phyloP scores from a whole-genome alignment of 179 eudicot genomes.

The Pouteria campechiana region DNA sequence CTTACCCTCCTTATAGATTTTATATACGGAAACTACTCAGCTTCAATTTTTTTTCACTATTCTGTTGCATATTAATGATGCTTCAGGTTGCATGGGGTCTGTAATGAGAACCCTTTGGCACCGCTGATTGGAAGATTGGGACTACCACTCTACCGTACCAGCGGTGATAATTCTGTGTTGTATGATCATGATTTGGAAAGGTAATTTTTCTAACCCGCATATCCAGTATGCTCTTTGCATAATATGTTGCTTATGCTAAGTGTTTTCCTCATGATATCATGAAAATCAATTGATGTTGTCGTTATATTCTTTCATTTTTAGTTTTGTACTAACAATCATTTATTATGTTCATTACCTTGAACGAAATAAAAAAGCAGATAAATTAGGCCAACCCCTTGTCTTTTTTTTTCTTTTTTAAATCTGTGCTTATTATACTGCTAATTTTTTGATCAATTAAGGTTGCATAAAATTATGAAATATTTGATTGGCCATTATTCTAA shows the following conservation, averaged over 20 bases:
- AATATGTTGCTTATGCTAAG: background rate
- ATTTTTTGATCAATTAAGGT: too few species aligned
- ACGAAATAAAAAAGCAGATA: too few species aligned
- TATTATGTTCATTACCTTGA: too few species aligned
- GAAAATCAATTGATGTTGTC: too few species aligned
- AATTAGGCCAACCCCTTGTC: too few species aligned
- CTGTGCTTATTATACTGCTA: too few species aligned
- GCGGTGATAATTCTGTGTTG: constrained; percentile 96
- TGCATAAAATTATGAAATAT: too few species aligned
- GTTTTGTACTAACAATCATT: too few species aligned
- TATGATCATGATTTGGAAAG: constrained; percentile 99
- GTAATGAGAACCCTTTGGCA: constrained; percentile 95
- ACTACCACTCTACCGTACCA: constrained; percentile 91
- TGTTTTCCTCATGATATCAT: background rate
- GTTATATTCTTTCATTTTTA: too few species aligned
- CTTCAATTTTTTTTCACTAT: background rate
- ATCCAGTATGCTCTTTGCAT: background rate
- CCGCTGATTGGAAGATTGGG: constrained; percentile 92
- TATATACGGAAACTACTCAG: background rate
- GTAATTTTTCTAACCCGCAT: constrained; percentile 24
- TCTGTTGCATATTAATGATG: constrained; percentile 3
- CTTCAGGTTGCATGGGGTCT: constrained; percentile 95
- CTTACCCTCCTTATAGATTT: background rate
- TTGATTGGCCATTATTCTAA: too few species aligned
- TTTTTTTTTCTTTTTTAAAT: too few species aligned